Evolutionary conservation across 495 filamentous ascomycete species (phyloP), one percentile per base, ranked within the genome.

Genomic region (Pyronema omphalodes): DNA sequence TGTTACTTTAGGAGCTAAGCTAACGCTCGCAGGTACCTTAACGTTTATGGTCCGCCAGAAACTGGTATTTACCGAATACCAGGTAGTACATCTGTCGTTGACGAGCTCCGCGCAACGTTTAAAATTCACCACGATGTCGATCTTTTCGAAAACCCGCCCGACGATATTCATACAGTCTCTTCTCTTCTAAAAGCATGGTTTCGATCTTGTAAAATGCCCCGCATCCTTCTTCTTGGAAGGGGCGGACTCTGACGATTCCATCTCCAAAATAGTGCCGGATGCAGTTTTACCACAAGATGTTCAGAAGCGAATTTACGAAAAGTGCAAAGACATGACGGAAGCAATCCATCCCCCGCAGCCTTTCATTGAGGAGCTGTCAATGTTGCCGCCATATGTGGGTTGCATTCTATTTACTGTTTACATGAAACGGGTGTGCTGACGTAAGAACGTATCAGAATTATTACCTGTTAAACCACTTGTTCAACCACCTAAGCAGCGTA

Each of bases 81-180:
- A 9, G 63, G 63, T 33, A 65, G 62, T 18, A 65, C 62, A 14
- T 51, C 59, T 39, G 59, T 66, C 15, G 63, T 66, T n/a, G 63
- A 66, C 43, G 63, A 66, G 17, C 29, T 66, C 45, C 56, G 59
- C 37, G 59, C 62, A 15, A 59, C 62, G 14, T 66, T 66, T 18
- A 65, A 63, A 37, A 65, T 60, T 19, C 52, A 53, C 17, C 62
- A 66, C 12, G 63, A 66, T 48, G 55, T 66, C 14, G 63, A 66
- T 56, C 56, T 66, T 29, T 65, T 64, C 49, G 62, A 65, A 35
- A 65, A 62, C 14, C 63, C 63, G 14, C 63, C 63, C 1, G 58
- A 65, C 46, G 63, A 66, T 35, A 54, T 66, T 15, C 63, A 66
- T 41, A 66, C 63, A 8, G 63, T 66, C 15, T 65, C 63, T 9